Percentiles rank a stretch among this genome's conserved stretches.
Conservation (phyloP, 192 early-diverging fungal genomes). For the Irineochytrium annulatum region DNA sequence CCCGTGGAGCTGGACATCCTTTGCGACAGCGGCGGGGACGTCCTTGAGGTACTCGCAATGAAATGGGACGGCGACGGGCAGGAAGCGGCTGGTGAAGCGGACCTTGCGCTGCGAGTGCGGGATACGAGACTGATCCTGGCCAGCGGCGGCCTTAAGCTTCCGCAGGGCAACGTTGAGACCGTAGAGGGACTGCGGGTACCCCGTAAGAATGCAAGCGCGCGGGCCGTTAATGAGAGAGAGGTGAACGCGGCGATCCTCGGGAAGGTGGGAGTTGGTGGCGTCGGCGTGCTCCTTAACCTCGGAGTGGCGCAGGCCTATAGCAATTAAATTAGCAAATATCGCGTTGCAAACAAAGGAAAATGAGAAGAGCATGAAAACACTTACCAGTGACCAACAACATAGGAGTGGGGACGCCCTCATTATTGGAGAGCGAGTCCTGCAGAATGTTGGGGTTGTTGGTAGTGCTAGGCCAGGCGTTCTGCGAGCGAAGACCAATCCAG, state of each 20-base stretch:
- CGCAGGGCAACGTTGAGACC: slow-evolving; percentile 87
- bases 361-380: neutral
- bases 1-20: slow-evolving; percentile 64
- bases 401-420: slow-evolving; percentile 87
- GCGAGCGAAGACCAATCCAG: slow-evolving; percentile 77
- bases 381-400: slow-evolving; percentile 82
- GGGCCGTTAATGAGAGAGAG: slow-evolving; percentile 89
- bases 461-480: slow-evolving; percentile 72
- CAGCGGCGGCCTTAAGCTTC: slow-evolving; percentile 83
- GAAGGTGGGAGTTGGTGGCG: slow-evolving; percentile 81
- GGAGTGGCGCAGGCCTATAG: slow-evolving; percentile 63
- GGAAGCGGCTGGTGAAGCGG: slow-evolving; percentile 85
- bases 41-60: slow-evolving; percentile 75
- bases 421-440: slow-evolving; percentile 81
- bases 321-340: neutral
- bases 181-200: slow-evolving; percentile 86
- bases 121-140: slow-evolving; percentile 82
- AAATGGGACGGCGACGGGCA: slow-evolving; percentile 90
- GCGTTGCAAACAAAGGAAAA: neutral
- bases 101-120: slow-evolving; percentile 86
- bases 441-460: slow-evolving; percentile 82
- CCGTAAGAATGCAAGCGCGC: slow-evolving; percentile 82
- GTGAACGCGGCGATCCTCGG: slow-evolving; percentile 75
- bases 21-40: slow-evolving; percentile 58
- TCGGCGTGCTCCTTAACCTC: slow-evolving; percentile 84